phyloP scores from a whole-genome alignment of 1,284 basidiomycete genomes.

The Moesziomyces antarcticus region DNA sequence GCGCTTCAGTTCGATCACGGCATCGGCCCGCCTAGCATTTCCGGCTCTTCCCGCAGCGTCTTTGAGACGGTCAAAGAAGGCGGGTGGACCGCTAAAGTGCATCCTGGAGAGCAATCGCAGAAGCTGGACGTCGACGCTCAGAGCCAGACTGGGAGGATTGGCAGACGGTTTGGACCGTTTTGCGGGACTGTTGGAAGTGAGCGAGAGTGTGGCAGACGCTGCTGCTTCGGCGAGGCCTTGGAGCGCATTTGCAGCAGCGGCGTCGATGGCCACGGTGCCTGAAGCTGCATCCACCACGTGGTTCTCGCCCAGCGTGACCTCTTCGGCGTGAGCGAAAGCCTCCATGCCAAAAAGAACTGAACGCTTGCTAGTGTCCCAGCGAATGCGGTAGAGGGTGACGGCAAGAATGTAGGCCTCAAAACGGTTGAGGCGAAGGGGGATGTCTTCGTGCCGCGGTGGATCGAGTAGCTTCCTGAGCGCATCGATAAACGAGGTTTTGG shows the following conservation, averaged over 20 bases:
- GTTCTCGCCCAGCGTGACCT: conserved; percentile 7
- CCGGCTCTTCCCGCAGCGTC: conserved; percentile 20
- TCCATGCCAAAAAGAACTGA: conserved; percentile 11
- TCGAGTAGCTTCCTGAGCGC: conserved; percentile 13
- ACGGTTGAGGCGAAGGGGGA: conserved; percentile 12
- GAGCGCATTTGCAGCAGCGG: conserved; percentile 8
- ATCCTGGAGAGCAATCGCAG: conserved; percentile 12
- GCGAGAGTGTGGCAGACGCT: conserved; percentile 1
- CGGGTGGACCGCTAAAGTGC: conserved; percentile 20
- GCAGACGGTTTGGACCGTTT: not conserved
- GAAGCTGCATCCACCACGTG: conserved; percentile 7
- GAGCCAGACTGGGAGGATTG: not conserved
- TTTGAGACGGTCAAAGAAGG: conserved; percentile 17
- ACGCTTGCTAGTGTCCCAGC: conserved; percentile 18
- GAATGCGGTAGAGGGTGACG: conserved; percentile 23
- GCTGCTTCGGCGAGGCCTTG: conserved; percentile 5
- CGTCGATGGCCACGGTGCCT: conserved; percentile 8
- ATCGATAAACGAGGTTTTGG: conserved; percentile 7
- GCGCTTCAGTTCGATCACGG: conserved; percentile 4
- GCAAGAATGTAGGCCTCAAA: conserved; percentile 25
- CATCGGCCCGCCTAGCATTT: conserved; percentile 10
- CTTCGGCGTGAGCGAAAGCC: conserved; percentile 9
- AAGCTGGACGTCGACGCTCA: conserved; percentile 21
- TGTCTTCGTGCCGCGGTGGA: conserved; percentile 13
- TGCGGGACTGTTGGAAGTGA: not conserved